Percentiles rank a stretch among this genome's conserved stretches.
These are phyloP conservation scores for Ophiostoma piceae DNA, from an alignment of 2,329 filamentous ascomycete species.

Conservation along the genomic window DNA sequence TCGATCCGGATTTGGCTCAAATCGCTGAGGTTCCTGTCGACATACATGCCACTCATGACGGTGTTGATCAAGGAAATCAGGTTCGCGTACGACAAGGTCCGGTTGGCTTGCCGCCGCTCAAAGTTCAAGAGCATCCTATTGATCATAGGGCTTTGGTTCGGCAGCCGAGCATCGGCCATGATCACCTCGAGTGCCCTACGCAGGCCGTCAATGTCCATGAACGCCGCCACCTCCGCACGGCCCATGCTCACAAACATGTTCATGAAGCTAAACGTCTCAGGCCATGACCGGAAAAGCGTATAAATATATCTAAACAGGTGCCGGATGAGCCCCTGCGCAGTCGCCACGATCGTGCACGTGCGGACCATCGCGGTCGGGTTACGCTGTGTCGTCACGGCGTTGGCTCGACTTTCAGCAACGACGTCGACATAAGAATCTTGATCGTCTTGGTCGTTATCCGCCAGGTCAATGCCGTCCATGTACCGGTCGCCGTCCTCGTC, in stretches of 20 bases:
- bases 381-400: neutral
- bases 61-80: slow-evolving; percentile 48
- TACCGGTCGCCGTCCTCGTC: neutral
- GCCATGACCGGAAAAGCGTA: slow-evolving; percentile 60
- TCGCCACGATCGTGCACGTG: slow-evolving; percentile 33
- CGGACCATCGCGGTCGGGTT: neutral
- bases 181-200: slow-evolving; percentile 55
- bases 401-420: neutral
- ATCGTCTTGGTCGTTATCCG: neutral
- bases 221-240: slow-evolving; percentile 48
- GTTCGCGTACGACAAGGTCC: slow-evolving; percentile 50
- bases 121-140: slow-evolving; percentile 49
- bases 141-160: slow-evolving; percentile 43
- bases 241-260: slow-evolving; percentile 61
- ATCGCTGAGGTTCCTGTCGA: slow-evolving; percentile 5
- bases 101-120: slow-evolving; percentile 48
- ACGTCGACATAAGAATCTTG: neutral
- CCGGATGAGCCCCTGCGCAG: slow-evolving; percentile 4
- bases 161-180: slow-evolving; percentile 45
- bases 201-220: slow-evolving; percentile 60
- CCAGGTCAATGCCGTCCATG: neutral
- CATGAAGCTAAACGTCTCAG: slow-evolving; percentile 69
- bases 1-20: slow-evolving; percentile 34
- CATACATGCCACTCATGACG: slow-evolving; percentile 40
- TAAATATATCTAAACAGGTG: slow-evolving; percentile 59